Conservation (phyloP, 2,329 filamentous ascomycete genomes). For the Metarhizium album region DNA sequence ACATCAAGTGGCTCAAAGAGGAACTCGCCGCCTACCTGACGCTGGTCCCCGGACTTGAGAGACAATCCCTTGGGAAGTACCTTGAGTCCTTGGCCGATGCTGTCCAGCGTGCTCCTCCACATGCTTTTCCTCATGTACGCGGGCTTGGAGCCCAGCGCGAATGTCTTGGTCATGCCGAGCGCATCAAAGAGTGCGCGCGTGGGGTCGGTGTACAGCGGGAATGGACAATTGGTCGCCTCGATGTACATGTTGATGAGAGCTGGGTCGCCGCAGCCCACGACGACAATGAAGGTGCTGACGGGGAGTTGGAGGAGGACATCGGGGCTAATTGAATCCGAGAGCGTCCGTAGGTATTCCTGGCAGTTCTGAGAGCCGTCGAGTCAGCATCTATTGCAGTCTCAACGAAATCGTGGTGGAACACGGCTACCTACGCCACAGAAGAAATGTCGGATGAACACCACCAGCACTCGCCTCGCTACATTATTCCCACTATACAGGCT, state of each 20-base stretch:
- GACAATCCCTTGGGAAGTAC: constrained; percentile 46
- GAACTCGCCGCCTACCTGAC: constrained; percentile 68
- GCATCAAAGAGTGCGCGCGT: constrained; percentile 52
- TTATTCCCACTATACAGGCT: constrained; percentile 48
- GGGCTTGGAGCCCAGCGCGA: constrained; percentile 47
- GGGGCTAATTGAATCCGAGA: constrained; percentile 48
- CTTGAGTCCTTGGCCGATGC: constrained; percentile 49
- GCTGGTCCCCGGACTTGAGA: constrained; percentile 52
- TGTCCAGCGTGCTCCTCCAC: constrained; percentile 36
- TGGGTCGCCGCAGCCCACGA: constrained; percentile 64
- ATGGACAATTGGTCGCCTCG: constrained; percentile 51
- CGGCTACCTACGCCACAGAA: constrained; percentile 59
- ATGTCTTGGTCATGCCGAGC: constrained; percentile 58
- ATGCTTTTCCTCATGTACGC: constrained; percentile 52
- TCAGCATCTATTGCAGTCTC: background rate
- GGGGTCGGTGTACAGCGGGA: constrained; percentile 70
- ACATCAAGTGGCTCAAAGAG: constrained; percentile 52
- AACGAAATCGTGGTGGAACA: background rate
- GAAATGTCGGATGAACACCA: constrained; percentile 71
- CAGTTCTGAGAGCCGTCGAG: constrained; percentile 46
- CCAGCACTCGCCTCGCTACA: constrained; percentile 45
- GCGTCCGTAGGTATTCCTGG: constrained; percentile 59
- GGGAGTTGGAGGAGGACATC: constrained; percentile 38
- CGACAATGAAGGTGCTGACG: constrained; percentile 50
- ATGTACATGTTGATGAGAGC: constrained; percentile 58